Evolutionary conservation across 768 basidiomycete genomes (phyloP), one percentile per base, ranked within the genome.

Genomic region (Obba rivulosa): DNA sequence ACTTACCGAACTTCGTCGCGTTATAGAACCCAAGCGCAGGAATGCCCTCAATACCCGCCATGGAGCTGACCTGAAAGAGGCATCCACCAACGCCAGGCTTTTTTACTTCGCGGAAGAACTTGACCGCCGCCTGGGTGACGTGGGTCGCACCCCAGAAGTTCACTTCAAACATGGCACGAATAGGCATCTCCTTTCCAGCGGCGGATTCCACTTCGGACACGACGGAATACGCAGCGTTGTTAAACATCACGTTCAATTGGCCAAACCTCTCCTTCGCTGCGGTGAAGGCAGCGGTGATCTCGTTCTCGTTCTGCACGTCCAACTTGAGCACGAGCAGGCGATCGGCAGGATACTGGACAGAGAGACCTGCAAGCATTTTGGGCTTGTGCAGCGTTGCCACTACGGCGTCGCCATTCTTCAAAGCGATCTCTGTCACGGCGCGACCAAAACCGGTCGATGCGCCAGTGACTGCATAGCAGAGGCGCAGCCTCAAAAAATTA

Each of bases 51-150:
- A 67, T n/a, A 0, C 60, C 69, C n/a, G 53, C 2, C n/a, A 52
- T 48, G 9, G 68, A 68, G 2, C 65, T 65, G 42, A 62, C 43
- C 35, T 73, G 69, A n/a, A 71, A 52, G 1, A 71, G 54, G 14
- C 59, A 60, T 2, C 70, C 70, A 0, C 68, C 67, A 9, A n/a
- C 36, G 9, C 23, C 50, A 14, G 69, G 62, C 8, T 61, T 50
- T 43, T 71, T 71, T 1, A 61, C 56, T 17, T 71, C 70, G 14
- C 70, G 60, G 52, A 71, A 67, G 46, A 62, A 61, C 39, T 48
- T 47, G 39, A 72, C 51, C 0, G 68, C 66, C 31, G 61, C 66
- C 24, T 48, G 53, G 21, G 53, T 65, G 24, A 69, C 68, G 34
- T 51, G 50, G 0, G 48, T 50, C 2, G 62, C 55, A 5, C 62